Evolutionary conservation across 345 rosid species (phyloP).

Genomic region (Gossypium raimondii): DNA sequence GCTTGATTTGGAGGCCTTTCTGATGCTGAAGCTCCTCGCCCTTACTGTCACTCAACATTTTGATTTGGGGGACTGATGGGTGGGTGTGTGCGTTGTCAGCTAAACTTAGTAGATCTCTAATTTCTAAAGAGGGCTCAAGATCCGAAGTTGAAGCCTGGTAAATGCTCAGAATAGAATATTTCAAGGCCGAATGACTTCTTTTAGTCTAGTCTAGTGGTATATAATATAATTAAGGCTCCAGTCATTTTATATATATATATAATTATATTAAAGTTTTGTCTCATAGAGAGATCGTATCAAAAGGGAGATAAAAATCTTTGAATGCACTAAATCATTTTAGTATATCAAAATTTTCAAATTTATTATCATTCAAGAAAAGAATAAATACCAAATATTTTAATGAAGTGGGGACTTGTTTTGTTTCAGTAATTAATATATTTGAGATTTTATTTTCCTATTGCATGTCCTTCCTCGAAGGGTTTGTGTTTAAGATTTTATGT

Average conservation of each 20-base stretch:
- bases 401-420: neutral
- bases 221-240: conserved; percentile 2
- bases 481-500: neutral
- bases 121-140: conserved; percentile 17
- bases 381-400: neutral
- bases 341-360: no score
- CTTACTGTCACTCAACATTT: conserved; percentile 19
- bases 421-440: neutral
- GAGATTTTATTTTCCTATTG: neutral
- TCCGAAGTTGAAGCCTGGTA: conserved; percentile 29
- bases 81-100: neutral
- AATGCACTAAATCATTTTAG: neutral
- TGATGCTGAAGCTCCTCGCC: conserved; percentile 8
- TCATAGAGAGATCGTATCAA: no score
- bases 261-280: neutral
- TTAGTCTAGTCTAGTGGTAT: neutral
- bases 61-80: neutral
- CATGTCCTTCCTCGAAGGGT: neutral
- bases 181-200: conserved; percentile 6
- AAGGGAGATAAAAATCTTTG: neutral
- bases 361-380: neutral
- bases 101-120: conserved; percentile 1
- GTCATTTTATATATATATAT: neutral
- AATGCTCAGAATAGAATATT: conserved; percentile 1
- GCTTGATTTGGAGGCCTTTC: conserved; percentile 31